A percentile compares a stretch with the other conserved stretches of the same genome.
Evolutionary conservation across 148 eudicot species (phyloP).

Genomic region (Mesembryanthemum crystallinum): DNA sequence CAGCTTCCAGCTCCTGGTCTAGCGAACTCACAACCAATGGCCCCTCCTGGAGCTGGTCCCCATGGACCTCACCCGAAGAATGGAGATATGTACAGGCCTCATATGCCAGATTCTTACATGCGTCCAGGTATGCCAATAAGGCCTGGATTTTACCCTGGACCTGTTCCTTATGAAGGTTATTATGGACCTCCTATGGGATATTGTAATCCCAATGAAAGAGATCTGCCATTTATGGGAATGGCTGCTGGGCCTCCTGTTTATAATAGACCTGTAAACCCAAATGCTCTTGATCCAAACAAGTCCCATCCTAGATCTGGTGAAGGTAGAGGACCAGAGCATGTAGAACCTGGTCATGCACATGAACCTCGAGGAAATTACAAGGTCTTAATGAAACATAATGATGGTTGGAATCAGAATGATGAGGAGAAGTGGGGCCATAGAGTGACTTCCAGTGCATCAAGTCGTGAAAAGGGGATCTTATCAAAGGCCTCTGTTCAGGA

Average conservation of each 20-base stretch:
- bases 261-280: slow-evolving; percentile 52
- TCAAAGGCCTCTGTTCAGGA: slow-evolving; percentile 33
- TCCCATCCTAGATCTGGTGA: slow-evolving; percentile 48
- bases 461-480: slow-evolving; percentile 40
- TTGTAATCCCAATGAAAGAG: slow-evolving; percentile 67
- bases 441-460: slow-evolving; percentile 26
- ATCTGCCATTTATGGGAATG: slow-evolving; percentile 76
- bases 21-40: slow-evolving; percentile 61
- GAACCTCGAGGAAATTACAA: slow-evolving; percentile 50
- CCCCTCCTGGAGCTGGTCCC: slow-evolving; percentile 52
- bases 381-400: slow-evolving; percentile 47
- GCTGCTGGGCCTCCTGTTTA: slow-evolving; percentile 55
- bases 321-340: slow-evolving; percentile 44
- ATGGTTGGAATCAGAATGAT: slow-evolving; percentile 43
- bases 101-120: slow-evolving; percentile 62
- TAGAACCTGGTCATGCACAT: slow-evolving; percentile 44
- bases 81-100: slow-evolving; percentile 72
- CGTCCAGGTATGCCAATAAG: slow-evolving; percentile 75
- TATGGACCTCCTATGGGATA: slow-evolving; percentile 86
- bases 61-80: slow-evolving; percentile 72
- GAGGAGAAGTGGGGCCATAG: slow-evolving; percentile 49
- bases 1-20: slow-evolving; percentile 61
- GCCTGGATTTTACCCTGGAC: slow-evolving; percentile 84
- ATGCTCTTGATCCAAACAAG: slow-evolving; percentile 49
- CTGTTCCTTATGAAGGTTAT: slow-evolving; percentile 66